These are phyloP conservation scores for Fusarium tricinctum DNA, from an alignment of 2,329 filamentous ascomycete species.

Conservation along the genomic window DNA sequence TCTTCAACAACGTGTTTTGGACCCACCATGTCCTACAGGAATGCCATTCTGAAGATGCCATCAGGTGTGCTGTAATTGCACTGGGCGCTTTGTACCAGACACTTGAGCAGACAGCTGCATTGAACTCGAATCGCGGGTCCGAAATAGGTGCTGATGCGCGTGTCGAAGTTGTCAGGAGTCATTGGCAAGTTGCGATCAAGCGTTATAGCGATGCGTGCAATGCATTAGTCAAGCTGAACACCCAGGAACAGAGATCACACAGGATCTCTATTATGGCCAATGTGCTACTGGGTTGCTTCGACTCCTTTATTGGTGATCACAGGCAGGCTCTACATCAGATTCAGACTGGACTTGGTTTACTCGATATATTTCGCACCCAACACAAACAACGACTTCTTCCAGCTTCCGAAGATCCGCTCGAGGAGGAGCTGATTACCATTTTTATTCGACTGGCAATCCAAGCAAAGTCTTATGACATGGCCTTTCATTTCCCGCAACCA, in stretches of 20 bases:
- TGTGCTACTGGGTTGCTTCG: conserved; percentile 76
- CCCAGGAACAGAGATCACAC: conserved; percentile 61
- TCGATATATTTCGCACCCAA: conserved; percentile 67
- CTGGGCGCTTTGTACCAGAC: conserved; percentile 77
- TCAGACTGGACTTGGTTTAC: conserved; percentile 67
- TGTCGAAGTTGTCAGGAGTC: conserved; percentile 57
- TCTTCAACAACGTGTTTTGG: conserved; percentile 77
- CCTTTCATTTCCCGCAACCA: conserved; percentile 74
- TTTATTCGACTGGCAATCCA: conserved; percentile 75
- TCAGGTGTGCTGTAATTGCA: conserved; percentile 75
- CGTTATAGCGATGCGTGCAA: conserved; percentile 71
- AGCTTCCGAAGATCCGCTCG: conserved; percentile 61
- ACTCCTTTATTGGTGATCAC: conserved; percentile 75
- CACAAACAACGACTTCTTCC: conserved; percentile 52
- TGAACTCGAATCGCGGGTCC: conserved; percentile 55
- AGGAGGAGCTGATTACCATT: conserved; percentile 73
- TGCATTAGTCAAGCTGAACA: conserved; percentile 61
- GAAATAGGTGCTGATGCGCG: conserved; percentile 31
- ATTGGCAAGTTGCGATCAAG: conserved; percentile 72
- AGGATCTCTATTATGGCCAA: conserved; percentile 73
- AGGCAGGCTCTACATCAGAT: conserved; percentile 73
- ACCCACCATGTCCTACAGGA: conserved; percentile 72
- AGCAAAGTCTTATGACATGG: conserved; percentile 77
- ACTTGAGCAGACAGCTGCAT: conserved; percentile 69
- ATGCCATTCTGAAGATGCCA: conserved; percentile 72